These are phyloP conservation scores for Calonectria crousiana DNA, from an alignment of 2,329 filamentous ascomycete species.

Conservation along the genomic window DNA sequence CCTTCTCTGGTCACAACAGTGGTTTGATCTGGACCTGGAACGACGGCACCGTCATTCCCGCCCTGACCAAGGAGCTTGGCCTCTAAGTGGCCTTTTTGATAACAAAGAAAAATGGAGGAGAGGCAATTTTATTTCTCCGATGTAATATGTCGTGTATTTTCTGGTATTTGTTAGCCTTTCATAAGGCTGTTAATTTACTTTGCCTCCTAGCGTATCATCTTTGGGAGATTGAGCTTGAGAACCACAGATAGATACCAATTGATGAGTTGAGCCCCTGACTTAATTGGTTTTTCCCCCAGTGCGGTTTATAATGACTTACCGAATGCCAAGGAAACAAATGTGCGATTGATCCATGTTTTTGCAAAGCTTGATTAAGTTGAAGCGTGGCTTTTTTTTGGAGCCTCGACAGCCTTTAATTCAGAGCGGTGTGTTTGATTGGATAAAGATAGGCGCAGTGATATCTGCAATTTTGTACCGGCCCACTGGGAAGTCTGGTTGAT, in stretches of 20 bases:
- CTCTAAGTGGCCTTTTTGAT: background rate
- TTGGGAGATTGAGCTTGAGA: background rate
- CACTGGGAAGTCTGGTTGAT: too few species aligned
- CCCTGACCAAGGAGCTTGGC: background rate
- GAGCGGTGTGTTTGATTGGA: too few species aligned
- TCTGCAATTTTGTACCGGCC: too few species aligned
- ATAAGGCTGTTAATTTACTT: background rate
- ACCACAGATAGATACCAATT: background rate
- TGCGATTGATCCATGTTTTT: too few species aligned
- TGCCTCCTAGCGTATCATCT: background rate
- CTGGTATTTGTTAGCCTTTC: background rate
- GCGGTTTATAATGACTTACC: background rate
- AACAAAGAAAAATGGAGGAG: background rate
- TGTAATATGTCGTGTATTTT: background rate
- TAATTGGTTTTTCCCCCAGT: background rate
- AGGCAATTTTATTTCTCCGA: background rate
- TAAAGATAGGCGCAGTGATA: too few species aligned
- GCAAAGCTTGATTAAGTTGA: too few species aligned
- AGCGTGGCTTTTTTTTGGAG: too few species aligned
- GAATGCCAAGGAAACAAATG: background rate
- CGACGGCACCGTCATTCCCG: constrained; percentile 29
- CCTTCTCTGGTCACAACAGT: constrained; percentile 38
- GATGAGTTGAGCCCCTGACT: background rate
- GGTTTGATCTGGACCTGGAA: constrained; percentile 38
- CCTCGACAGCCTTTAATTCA: too few species aligned